These are phyloP conservation scores for Casuarina cunninghamiana DNA, from an alignment of 306 rosid genomes.

Conservation along the genomic window DNA sequence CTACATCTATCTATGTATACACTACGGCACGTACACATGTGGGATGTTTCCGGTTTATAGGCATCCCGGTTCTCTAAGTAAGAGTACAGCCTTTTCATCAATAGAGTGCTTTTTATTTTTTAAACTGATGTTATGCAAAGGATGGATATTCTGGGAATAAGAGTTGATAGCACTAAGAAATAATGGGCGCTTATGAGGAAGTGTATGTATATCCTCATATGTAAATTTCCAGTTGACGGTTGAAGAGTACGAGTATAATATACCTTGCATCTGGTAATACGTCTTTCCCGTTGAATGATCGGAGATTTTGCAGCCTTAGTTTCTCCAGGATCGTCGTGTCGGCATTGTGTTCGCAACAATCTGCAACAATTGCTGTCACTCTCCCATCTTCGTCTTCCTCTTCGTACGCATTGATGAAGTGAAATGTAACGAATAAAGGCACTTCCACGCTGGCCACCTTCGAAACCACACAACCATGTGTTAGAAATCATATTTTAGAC, in stretches of 20 bases:
- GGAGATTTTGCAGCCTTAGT: slow-evolving; percentile 69
- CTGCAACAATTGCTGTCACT: slow-evolving; percentile 60
- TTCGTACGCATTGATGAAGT: slow-evolving; percentile 91
- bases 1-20: too few species aligned
- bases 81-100: too few species aligned
- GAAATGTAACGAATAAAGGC: slow-evolving; percentile 79
- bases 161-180: neutral
- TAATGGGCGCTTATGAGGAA: neutral
- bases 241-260: neutral
- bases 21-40: too few species aligned
- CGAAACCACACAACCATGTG: neutral
- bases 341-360: slow-evolving; percentile 88
- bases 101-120: neutral
- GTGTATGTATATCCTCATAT: neutral
- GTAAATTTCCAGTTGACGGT: neutral
- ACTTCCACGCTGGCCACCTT: slow-evolving; percentile 92
- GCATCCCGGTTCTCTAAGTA: too few species aligned
- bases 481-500: neutral
- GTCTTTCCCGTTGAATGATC: slow-evolving; percentile 51
- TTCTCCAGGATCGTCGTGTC: slow-evolving; percentile 58
- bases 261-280: slow-evolving; percentile 92
- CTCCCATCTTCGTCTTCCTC: slow-evolving; percentile 83
- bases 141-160: neutral
- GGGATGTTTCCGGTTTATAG: too few species aligned
- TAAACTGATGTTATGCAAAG: neutral